These are phyloP conservation scores for Evansstolkia leycettana DNA, from an alignment of 495 filamentous ascomycete species.

Conservation along the genomic window DNA sequence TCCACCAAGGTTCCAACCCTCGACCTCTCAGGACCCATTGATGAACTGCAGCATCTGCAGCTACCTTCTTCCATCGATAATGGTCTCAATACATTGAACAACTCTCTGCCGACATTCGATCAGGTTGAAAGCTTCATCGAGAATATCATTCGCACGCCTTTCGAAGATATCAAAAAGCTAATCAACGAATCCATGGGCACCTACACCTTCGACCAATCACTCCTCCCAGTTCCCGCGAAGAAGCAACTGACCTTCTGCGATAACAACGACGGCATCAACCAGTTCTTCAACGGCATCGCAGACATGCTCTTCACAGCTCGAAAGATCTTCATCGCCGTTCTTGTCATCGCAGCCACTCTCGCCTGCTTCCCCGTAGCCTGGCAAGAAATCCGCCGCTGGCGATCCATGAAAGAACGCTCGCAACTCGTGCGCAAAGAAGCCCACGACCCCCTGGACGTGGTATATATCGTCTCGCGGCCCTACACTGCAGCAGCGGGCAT, in stretches of 20 bases:
- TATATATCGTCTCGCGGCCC: constrained; percentile 77
- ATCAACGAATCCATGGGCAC: constrained; percentile 52
- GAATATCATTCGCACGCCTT: constrained; percentile 59
- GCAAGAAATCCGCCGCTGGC: constrained; percentile 70
- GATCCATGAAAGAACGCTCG: constrained; percentile 54
- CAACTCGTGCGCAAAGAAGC: constrained; percentile 50
- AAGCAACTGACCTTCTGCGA: constrained; percentile 78
- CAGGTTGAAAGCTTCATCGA: constrained; percentile 69
- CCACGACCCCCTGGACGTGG: constrained; percentile 73
- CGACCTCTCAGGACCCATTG: constrained; percentile 45
- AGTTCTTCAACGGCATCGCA: constrained; percentile 69
- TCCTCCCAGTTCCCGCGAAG: constrained; percentile 73
- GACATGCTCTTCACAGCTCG: constrained; percentile 48
- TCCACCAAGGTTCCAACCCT: constrained; percentile 37
- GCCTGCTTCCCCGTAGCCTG: constrained; percentile 67
- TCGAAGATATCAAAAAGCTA: constrained; percentile 59
- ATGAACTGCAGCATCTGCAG: constrained; percentile 54
- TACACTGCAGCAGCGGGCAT: constrained; percentile 60
- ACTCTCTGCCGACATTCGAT: constrained; percentile 67
- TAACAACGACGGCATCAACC: constrained; percentile 66
- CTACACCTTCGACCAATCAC: constrained; percentile 62
- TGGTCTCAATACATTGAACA: constrained; percentile 55
- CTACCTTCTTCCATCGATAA: constrained; percentile 52
- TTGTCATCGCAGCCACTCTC: constrained; percentile 56
- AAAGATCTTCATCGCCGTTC: constrained; percentile 59